Evolutionary conservation across 2,329 filamentous ascomycete genomes (phyloP), one percentile per base, ranked within the genome.

Genomic region (Penicillium sp.): DNA sequence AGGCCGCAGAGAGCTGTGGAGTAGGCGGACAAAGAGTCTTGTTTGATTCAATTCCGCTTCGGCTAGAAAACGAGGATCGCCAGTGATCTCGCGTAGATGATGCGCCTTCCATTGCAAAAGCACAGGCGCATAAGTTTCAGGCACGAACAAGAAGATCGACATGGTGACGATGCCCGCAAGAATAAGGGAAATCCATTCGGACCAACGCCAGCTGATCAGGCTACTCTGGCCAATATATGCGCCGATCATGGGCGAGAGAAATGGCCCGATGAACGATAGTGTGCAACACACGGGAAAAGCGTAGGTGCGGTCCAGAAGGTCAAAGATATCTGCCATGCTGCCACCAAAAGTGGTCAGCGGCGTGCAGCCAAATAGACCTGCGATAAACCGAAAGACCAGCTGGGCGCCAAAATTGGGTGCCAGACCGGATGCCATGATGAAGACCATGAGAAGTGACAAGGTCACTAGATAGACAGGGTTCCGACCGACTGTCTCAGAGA

Each of bases 391-490:
- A 42, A 75, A 76, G 0, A 63, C 64, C 7, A 78, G 56, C 37
- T 74, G 70, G 0, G 68, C 68, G 0, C 64, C 69, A 47, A 76
- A 69, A n/a, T 69, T 75, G 2, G 70, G 71, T 0, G 72, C 61
- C 15, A 76, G 50, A 0, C 62, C 75, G 0, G 65, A 63, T 0
- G 66, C 74, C 48, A 76, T 64, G 29, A 76, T 63, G 44, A 70
- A 78, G 17, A 73, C 56, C 50, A 74, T 68, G 39, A 70, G 75
- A 9, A 71, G 52, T 3, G 60, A 57, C 9, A 75, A 57, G 0
- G 74, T 67, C 9, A 58, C 53, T 6, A 77, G 63, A 44, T 78
- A 78, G 1, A 74, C 68, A 0, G 67, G 64, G 43, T 75, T 76
- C n/a, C 72, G 64, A 4, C 73, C 72, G 10, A 69, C 59, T 0